Base-by-base conservation (phyloP, 768 basidiomycete species). In the Boletus fagicola region DNA sequence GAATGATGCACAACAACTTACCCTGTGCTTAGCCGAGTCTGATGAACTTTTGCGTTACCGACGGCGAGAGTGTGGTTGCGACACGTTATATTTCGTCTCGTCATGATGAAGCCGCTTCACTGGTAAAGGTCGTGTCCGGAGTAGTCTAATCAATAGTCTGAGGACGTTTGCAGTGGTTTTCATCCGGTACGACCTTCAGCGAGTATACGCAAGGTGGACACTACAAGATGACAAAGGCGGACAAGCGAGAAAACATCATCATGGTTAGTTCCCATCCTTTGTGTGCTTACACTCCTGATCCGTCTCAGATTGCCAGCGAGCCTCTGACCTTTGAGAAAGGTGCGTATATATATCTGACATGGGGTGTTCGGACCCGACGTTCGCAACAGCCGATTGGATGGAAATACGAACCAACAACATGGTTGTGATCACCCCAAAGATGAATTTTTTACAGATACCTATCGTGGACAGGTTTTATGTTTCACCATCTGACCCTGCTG, bases 391-490 rank as follows among this genome's bases (percentile, higher is more conserved):
- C 50, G 97, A 99, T 71, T 99, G 97, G 97, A 95, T 98, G 88
- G 97, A 98, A 72, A 95, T 99, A 66, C 90, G 89, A 70, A 96
- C 93, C 13, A 98, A 99, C 72, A 87, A 92, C 61, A 90, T 98
- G 88, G 87, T 94, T 24, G 86, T 97, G 49, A 90, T 98, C 63
- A 98, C 96, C 0, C 91, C 92, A 39, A 94, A 93, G 78, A 94
- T 96, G 84, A 98, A 98, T 68, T 72, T 97, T 26, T 54, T 98
- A 20, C 93, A 96, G 70, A 92, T 96, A 62, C 96, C 96, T 2
- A 97, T 98, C 67, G 76, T 91, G 45, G 94, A 98, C 78, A 87
- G 93, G 70, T 96, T 85, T 74, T 93, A 92, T 72, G 91, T 94
- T n/a, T 81, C 88, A 1, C 89, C 90, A 2, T 88, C 90, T 1